Conservation (phyloP, 805 yeast species). For the Teunomyces aglyptinius region DNA sequence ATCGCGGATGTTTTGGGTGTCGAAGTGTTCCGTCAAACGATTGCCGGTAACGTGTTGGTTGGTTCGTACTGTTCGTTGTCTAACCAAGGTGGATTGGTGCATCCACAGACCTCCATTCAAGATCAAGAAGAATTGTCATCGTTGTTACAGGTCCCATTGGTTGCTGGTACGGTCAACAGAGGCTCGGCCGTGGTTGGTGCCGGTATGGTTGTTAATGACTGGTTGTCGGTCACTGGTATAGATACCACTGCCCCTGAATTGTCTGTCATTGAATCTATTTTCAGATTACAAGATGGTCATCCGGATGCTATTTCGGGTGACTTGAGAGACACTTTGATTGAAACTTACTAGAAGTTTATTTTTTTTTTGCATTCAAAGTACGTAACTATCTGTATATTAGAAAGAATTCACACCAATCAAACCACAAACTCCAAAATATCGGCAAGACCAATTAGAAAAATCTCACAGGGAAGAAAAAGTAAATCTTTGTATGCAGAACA, state of each 20-base stretch:
- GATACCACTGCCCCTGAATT: conserved; percentile 99
- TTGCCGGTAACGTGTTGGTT: conserved; percentile 95
- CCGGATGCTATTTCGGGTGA: conserved; percentile 83
- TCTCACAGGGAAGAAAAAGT: no score
- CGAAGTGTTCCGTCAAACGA: conserved; percentile 98
- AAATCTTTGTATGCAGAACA: background rate
- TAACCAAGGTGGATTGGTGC: conserved; percentile 97
- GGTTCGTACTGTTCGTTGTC: conserved; percentile 95
- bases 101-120: conserved; percentile 94
- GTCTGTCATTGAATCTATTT: conserved; percentile 94
- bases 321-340: conserved; percentile 88
- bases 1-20: conserved; percentile 98
- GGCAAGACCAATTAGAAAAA: no score
- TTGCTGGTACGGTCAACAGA: conserved; percentile 97
- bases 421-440: no score
- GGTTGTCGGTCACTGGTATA: conserved; percentile 94
- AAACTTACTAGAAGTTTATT: conserved; percentile 57
- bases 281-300: conserved; percentile 87
- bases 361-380: conserved; percentile 2
- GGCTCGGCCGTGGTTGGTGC: conserved; percentile 98
- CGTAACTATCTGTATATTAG: conserved; percentile 2
- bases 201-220: conserved; percentile 97
- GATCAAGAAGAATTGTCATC: conserved; percentile 98
- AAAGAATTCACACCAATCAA: conserved; percentile 1
- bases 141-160: conserved; percentile 92